Conservation (phyloP, 2,329 filamentous ascomycete species). For the Thielaviopsis ethacetica region DNA sequence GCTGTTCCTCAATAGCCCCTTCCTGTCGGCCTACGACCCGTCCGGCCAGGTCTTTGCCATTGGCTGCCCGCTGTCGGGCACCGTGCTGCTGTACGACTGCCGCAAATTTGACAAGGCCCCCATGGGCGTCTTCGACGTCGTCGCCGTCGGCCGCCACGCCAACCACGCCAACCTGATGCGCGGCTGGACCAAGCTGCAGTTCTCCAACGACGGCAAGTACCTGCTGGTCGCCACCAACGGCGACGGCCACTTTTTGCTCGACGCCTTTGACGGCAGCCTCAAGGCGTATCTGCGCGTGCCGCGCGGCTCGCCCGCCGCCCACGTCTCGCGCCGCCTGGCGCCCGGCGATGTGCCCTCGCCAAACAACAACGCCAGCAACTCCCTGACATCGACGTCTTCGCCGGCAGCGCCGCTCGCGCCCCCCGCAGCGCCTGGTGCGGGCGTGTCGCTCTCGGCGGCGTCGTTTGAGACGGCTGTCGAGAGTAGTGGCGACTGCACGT, state of each 20-base stretch:
- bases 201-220: conserved; percentile 87
- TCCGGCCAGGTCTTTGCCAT: conserved; percentile 85
- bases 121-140: conserved; percentile 70
- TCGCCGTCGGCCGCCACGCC: conserved; percentile 33
- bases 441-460: too few species aligned
- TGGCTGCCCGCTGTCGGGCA: conserved; percentile 63
- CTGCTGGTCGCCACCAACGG: conserved; percentile 73
- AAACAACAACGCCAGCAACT: conserved; percentile 18
- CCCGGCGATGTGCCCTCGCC: conserved; percentile 28
- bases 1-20: conserved; percentile 64
- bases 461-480: conserved; percentile 25
- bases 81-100: conserved; percentile 77
- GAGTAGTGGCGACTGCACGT: conserved; percentile 65
- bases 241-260: conserved; percentile 76
- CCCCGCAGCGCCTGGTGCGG: too few species aligned
- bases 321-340: conserved; percentile 34
- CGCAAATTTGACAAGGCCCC: conserved; percentile 88
- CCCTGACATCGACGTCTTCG: too few species aligned
- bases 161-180: conserved; percentile 42
- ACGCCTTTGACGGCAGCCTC: conserved; percentile 72
- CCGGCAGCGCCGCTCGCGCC: too few species aligned
- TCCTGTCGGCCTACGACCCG: conserved; percentile 78
- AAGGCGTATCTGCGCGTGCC: conserved; percentile 54
- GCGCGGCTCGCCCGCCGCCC: conserved; percentile 31
- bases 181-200: conserved; percentile 83